Conservation (phyloP, 495 filamentous ascomycete genomes). For the Trichocladium antarcticum region DNA sequence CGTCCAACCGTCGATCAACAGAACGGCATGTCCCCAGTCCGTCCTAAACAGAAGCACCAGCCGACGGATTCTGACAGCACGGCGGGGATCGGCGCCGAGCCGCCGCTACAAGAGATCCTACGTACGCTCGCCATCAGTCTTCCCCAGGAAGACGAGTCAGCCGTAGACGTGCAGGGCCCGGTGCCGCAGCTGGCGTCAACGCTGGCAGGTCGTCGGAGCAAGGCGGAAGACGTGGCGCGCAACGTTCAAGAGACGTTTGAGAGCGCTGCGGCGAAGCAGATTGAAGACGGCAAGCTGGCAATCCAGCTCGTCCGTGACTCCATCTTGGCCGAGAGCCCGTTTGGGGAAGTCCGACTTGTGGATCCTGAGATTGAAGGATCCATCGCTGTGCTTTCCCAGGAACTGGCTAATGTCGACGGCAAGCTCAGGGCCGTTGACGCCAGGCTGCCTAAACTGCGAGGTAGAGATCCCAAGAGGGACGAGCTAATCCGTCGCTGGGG, state of each 20-base stretch:
- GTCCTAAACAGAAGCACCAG: conserved; percentile 14
- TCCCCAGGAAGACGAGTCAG: conserved; percentile 13
- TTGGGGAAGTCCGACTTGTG: conserved; percentile 28
- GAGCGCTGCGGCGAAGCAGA: conserved; percentile 22
- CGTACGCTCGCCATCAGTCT: conserved; percentile 23
- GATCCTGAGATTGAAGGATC: conserved; percentile 32
- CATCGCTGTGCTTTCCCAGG: conserved; percentile 27
- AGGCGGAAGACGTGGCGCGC: conserved; percentile 26
- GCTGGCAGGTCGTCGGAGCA: conserved; percentile 24
- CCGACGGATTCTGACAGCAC: conserved; percentile 24
- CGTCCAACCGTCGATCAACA: conserved; percentile 5
- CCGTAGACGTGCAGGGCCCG: conserved; percentile 7
- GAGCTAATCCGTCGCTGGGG: conserved; percentile 33
- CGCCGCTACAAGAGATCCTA: conserved; percentile 25
- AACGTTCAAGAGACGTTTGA: conserved; percentile 34
- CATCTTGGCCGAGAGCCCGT: conserved; percentile 33
- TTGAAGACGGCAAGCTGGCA: conserved; percentile 31
- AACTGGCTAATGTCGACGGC: conserved; percentile 24
- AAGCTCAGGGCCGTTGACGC: conserved; percentile 22
- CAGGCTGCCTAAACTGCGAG: conserved; percentile 17
- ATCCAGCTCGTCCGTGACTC: conserved; percentile 34
- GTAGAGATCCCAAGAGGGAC: conserved; percentile 30
- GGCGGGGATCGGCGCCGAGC: conserved; percentile 13
- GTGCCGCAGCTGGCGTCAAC: conserved; percentile 11
- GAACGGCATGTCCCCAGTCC: conserved; percentile 17